Percentiles rank a stretch among this genome's conserved stretches.
These are phyloP conservation scores for Cutaneotrichosporon dermatis DNA, from an alignment of 1,284 basidiomycete genomes.

Conservation along the genomic window DNA sequence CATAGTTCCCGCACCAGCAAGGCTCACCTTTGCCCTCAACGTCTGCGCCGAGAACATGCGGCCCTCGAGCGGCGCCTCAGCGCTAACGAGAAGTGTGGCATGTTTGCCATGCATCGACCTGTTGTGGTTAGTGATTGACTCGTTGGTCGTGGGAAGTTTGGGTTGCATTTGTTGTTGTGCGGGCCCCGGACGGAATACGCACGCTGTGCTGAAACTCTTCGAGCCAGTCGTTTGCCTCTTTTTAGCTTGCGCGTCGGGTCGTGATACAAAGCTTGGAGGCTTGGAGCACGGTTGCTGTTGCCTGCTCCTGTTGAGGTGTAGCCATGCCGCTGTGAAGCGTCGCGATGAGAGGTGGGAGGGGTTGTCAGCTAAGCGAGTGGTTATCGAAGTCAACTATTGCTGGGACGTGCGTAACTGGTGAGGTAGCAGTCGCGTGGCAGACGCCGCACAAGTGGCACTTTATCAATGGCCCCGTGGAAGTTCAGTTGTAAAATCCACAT, in stretches of 20 bases:
- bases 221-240: slow-evolving; percentile 85
- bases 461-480: too few relatives aligned
- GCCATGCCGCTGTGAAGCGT: slow-evolving; percentile 16
- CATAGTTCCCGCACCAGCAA: too few relatives aligned
- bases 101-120: slow-evolving; percentile 93
- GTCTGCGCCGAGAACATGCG: slow-evolving; percentile 96
- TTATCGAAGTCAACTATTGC: too few relatives aligned
- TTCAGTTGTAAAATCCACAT: too few relatives aligned
- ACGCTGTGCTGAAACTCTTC: slow-evolving; percentile 96
- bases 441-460: too few relatives aligned
- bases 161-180: neutral
- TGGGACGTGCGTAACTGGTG: too few relatives aligned
- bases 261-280: slow-evolving; percentile 55
- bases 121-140: slow-evolving; percentile 21
- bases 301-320: slow-evolving; percentile 21
- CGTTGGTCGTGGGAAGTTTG: neutral
- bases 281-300: slow-evolving; percentile 40
- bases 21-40: slow-evolving; percentile 81
- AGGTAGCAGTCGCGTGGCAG: too few relatives aligned
- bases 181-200: slow-evolving; percentile 53
- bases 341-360: neutral
- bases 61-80: slow-evolving; percentile 72
- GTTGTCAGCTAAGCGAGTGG: neutral
- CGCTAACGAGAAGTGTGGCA: slow-evolving; percentile 81
- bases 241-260: slow-evolving; percentile 75